These are phyloP conservation scores for Ceriops tagal DNA, from an alignment of 345 rosid genomes.

Conservation along the genomic window DNA sequence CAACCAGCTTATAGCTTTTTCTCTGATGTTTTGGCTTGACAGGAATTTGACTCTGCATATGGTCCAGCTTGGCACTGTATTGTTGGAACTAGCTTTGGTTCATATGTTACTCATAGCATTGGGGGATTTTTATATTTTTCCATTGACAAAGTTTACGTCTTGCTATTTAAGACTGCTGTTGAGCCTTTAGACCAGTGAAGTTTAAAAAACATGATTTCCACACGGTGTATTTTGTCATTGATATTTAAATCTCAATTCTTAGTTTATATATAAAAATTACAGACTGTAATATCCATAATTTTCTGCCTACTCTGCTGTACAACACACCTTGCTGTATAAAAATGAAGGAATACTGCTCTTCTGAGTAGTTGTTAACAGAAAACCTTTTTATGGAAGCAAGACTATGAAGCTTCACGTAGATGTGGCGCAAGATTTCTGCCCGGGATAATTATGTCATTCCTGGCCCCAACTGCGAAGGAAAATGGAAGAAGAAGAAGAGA, in stretches of 20 bases:
- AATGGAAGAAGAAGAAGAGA: background rate
- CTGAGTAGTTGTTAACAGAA: background rate
- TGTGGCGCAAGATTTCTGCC: too few species aligned
- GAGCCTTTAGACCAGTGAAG: slow-evolving; percentile 71
- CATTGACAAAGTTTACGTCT: slow-evolving; percentile 80
- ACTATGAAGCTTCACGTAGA: background rate
- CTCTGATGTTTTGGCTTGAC: slow-evolving; percentile 19
- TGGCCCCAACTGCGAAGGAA: background rate
- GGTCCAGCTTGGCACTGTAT: slow-evolving; percentile 99
- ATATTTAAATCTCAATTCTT: background rate
- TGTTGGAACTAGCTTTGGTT: slow-evolving; percentile 94
- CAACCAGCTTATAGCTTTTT: background rate
- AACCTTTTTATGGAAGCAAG: background rate
- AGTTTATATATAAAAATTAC: slow-evolving; percentile 19
- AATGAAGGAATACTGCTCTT: background rate
- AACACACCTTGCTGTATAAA: background rate
- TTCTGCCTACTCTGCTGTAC: background rate
- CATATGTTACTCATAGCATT: slow-evolving; percentile 80
- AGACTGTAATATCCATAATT: slow-evolving; percentile 12
- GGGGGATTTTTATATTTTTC: slow-evolving; percentile 97
- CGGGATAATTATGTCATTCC: too few species aligned
- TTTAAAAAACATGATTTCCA: too few species aligned
- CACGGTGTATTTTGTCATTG: too few species aligned
- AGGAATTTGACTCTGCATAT: slow-evolving; percentile 81
- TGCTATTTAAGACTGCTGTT: slow-evolving; percentile 90